Base-by-base conservation (phyloP, 2,329 filamentous ascomycete genomes). In the Anisogramma anomala region DNA sequence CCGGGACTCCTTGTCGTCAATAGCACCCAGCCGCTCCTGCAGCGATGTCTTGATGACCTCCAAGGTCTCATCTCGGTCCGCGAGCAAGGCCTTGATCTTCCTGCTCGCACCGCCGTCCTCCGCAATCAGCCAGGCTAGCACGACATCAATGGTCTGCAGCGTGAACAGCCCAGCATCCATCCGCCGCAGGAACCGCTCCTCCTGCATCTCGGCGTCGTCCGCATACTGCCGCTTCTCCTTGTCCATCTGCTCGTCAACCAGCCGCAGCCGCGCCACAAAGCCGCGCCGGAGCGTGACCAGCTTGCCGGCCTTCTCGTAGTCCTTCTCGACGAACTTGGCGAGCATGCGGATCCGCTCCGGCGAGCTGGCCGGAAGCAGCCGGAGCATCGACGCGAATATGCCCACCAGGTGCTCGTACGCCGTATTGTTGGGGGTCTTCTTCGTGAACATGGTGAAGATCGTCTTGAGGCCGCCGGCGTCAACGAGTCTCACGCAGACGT, bases 301-400 rank as follows among this genome's bases (percentile, higher is more conserved):
- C 55, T 79, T 84, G 5, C 57, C 64, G 27, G 86, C 76, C 67
- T 96, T 96, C 50, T 81, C 85, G 57, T 93, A 94, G 49, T 94
- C 79, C 56, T 86, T 94, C 59, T 98, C 91, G 14, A 94, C 82
- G 53, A 96, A 96, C 56, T 98, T 98, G 35, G 88, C 89, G 3
- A 96, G 71, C 1, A 82, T 74, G 3, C 91, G 77, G 51, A 96
- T 93, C 5, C 91, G 75, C 23, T 79, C 71, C 0, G 84, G 69
- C 1, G 84, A 87, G 23, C 85, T 77, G 13, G 78, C 83, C 0
- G 88, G 87, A 1, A 98, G 62, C 3, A 80, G 70, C 18, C 87
- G 79, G 1, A 98, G 68, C 57, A 98, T 72, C 0, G 83, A 84
- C 1, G 84, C 76, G 48, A 96, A 87, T 8, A 96, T 82, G 7